These are phyloP conservation scores for Eudorina sp. DNA, from an alignment of 139 green algal species.

Conservation along the genomic window DNA sequence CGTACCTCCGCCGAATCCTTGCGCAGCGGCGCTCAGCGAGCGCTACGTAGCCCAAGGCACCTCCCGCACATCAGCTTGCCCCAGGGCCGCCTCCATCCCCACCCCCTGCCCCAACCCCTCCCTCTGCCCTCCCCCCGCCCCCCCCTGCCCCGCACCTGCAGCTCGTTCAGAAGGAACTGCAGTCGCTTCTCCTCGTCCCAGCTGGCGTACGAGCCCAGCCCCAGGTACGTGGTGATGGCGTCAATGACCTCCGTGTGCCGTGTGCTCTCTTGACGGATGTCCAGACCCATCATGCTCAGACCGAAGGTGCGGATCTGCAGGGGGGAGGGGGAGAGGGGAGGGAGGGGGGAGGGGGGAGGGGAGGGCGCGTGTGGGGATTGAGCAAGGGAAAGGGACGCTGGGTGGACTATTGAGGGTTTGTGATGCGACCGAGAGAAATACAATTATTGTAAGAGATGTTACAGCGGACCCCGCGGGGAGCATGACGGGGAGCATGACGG, in stretches of 20 bases:
- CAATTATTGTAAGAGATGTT: not conserved
- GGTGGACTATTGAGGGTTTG: too few relatives aligned
- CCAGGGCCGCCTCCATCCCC: too few relatives aligned
- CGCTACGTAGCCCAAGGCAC: too few relatives aligned
- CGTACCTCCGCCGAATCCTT: too few relatives aligned
- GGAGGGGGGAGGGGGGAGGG: not conserved
- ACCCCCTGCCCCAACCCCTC: too few relatives aligned
- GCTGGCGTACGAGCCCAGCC: constrained; percentile 85
- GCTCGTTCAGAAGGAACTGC: constrained; percentile 48
- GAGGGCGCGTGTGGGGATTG: too few relatives aligned
- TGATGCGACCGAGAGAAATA: too few relatives aligned
- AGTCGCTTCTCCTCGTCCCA: constrained; percentile 85
- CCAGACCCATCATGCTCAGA: constrained; percentile 89
- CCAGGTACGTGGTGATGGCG: constrained; percentile 92
- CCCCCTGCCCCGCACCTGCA: constrained; percentile 2
- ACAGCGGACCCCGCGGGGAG: not conserved
- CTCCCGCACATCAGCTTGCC: too few relatives aligned
- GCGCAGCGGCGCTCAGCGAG: too few relatives aligned
- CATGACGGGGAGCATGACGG: too few relatives aligned
- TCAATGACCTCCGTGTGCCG: constrained; percentile 93
- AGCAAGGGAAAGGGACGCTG: too few relatives aligned
- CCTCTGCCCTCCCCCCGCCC: not conserved
- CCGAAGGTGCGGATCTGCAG: constrained; percentile 87
- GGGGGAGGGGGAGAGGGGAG: not conserved
- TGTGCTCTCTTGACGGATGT: constrained; percentile 91